Evolutionary conservation across 139 green algal species (phyloP).

Genomic region (Chlorella sp.): DNA sequence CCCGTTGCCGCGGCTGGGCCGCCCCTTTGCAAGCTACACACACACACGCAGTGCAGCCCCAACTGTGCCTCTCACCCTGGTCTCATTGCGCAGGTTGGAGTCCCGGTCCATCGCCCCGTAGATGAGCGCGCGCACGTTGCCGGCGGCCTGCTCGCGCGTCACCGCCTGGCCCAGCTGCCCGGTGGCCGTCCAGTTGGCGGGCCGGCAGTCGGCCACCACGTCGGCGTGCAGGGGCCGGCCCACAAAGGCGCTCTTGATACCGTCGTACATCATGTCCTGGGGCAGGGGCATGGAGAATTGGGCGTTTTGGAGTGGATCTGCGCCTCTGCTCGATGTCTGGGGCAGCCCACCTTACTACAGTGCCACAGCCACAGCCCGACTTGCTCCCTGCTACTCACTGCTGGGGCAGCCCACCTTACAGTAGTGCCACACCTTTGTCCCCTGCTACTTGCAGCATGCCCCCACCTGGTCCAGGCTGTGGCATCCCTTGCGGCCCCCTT

Average conservation of each 20-base stretch:
- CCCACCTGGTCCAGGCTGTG: not conserved
- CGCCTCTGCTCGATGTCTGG: not conserved
- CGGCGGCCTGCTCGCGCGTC: too few species aligned
- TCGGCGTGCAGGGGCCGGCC: not conserved
- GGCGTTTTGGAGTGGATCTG: too few species aligned
- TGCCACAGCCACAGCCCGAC: too few species aligned
- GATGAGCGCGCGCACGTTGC: too few species aligned
- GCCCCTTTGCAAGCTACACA: too few species aligned
- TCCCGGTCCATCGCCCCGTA: too few species aligned
- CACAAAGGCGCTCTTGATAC: not conserved
- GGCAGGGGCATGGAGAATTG: not conserved
- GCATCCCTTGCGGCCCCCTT: not conserved
- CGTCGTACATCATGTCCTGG: not conserved
- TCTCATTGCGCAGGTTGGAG: too few species aligned
- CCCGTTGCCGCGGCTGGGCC: too few species aligned
- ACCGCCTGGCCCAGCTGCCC: too few species aligned
- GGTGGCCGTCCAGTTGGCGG: not conserved
- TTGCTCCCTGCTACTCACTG: not conserved
- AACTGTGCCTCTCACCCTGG: too few species aligned
- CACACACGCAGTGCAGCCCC: too few species aligned
- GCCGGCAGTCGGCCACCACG: not conserved
- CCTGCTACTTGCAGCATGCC: not conserved
- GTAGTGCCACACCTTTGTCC: not conserved
- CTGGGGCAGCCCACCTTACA: not conserved
- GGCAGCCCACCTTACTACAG: not conserved